Evolutionary conservation across 441 rosid genomes (phyloP), one percentile per base, ranked within the genome.

Genomic region (Eruca vesicaria): DNA sequence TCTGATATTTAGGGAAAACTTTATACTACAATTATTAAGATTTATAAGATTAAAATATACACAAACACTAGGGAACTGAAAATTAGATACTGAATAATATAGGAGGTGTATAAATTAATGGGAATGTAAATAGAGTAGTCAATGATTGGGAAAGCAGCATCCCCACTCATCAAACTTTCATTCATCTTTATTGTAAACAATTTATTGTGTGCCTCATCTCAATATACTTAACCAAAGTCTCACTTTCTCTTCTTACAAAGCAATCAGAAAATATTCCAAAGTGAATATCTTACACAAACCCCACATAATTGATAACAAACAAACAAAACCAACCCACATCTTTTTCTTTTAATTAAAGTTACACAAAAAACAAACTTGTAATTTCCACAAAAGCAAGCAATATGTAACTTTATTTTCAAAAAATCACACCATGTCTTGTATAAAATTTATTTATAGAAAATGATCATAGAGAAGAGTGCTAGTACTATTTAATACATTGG

Each of bases 171-270:
- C 33, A 26, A 63, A 72, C 76, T 72, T 63, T 64, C 3, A 41
- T 43, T 55, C 38, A 48, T 50, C 80, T 69, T 58, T 35, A n/a
- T 68, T 68, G 75, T 62, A 78, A 48, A 68, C 15, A 66, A 68
- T 74, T 71, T 69, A 48, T 48, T 63, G 76, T 63, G 63, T 78
- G n/a, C n/a, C 69, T 78, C 77, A 68, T 78, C 71, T 66, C 53
- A 32, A 78, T 79, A 80, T 78, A 41, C 69, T 41, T 73, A 62
- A 43, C 78, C 77, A 81, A 79, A 81, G 79, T 80, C 85, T 59
- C 76, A 71, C 93, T 90, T 84, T 87, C 86, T 90, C 89, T 76
- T 66, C 72, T 33, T 50, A 83, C 90, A 83, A 88, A 81, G 93
- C 90, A 86, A 80, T 16, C 29, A 56, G 63, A 63, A 78, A 68